phyloP scores from a whole-genome alignment of 2,329 filamentous ascomycete species.

The Fusarium multiceps region DNA sequence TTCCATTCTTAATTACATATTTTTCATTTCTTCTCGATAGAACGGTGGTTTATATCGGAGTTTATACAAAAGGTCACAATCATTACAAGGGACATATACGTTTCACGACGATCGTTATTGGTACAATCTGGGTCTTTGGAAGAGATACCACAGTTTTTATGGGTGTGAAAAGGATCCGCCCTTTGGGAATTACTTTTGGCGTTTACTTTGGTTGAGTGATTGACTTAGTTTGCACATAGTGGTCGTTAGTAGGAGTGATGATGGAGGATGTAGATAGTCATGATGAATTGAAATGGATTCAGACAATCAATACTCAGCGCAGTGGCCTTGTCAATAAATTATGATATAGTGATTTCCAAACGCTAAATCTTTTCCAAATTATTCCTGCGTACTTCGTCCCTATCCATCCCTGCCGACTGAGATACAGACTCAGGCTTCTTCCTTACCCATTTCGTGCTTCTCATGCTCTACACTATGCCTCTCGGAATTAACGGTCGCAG shows the following conservation, averaged over 20 bases:
- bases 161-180: constrained; percentile 8
- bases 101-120: constrained; percentile 38
- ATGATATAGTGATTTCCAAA: neutral
- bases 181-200: constrained; percentile 8
- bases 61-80: constrained; percentile 39
- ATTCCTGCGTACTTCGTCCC: too few relatives aligned
- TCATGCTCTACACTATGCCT: constrained; percentile 19
- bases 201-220: constrained; percentile 18
- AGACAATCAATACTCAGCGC: neutral
- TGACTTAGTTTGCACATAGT: constrained; percentile 5
- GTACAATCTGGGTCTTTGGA: constrained; percentile 32
- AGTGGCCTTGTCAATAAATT: neutral
- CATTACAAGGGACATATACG: constrained; percentile 29
- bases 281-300: constrained; percentile 6
- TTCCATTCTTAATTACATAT: constrained; percentile 37
- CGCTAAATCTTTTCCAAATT: neutral
- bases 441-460: constrained; percentile 6
- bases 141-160: constrained; percentile 39
- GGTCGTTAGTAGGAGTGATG: neutral
- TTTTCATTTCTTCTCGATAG: constrained; percentile 28
- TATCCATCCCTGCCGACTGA: neutral
- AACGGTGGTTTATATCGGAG: constrained; percentile 36
- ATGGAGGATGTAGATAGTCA: constrained; percentile 9
- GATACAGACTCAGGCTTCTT: neutral
- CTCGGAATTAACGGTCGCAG: constrained; percentile 2